phyloP scores from a whole-genome alignment of 2,329 filamentous ascomycete species.

The Ascochyta viciae-villosae region DNA sequence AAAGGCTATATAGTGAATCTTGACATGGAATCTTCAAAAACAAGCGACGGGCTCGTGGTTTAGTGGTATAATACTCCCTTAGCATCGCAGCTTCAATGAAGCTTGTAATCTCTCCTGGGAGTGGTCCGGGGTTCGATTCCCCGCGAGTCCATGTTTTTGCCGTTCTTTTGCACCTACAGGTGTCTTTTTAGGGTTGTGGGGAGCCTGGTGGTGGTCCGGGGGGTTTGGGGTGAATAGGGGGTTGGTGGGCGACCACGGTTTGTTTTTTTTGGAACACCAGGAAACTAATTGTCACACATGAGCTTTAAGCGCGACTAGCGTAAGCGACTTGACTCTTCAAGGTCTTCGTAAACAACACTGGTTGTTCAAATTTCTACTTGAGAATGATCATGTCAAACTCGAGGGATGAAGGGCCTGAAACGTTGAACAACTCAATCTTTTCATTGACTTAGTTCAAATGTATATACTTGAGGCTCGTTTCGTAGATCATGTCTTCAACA shows the following conservation, averaged over 20 bases:
- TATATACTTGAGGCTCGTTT: too few relatives aligned
- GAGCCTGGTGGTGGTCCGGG: neutral
- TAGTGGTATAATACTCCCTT: conserved; percentile 33
- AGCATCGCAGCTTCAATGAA: conserved; percentile 15
- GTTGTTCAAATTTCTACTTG: too few relatives aligned
- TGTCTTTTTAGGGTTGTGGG: neutral
- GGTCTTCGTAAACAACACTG: neutral
- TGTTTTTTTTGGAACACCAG: neutral
- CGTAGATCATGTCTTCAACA: too few relatives aligned
- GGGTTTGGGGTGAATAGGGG: neutral
- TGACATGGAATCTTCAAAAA: neutral
- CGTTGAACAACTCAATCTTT: too few relatives aligned
- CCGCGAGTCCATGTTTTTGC: conserved; percentile 3
- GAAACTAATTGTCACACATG: neutral
- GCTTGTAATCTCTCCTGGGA: conserved; percentile 9
- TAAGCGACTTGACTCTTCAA: neutral
- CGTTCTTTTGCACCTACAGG: neutral
- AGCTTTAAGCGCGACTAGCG: neutral
- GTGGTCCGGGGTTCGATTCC: conserved; percentile 22
- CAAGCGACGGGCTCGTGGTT: conserved; percentile 24
- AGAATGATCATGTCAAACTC: too few relatives aligned
- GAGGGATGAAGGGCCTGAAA: too few relatives aligned
- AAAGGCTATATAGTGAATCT: neutral
- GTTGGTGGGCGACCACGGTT: too few relatives aligned
- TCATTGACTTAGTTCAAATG: too few relatives aligned